A percentile compares a stretch with the other conserved stretches of the same genome.
Evolutionary conservation across 2,329 filamentous ascomycete species (phyloP).

Genomic region (Venturia pyrina): DNA sequence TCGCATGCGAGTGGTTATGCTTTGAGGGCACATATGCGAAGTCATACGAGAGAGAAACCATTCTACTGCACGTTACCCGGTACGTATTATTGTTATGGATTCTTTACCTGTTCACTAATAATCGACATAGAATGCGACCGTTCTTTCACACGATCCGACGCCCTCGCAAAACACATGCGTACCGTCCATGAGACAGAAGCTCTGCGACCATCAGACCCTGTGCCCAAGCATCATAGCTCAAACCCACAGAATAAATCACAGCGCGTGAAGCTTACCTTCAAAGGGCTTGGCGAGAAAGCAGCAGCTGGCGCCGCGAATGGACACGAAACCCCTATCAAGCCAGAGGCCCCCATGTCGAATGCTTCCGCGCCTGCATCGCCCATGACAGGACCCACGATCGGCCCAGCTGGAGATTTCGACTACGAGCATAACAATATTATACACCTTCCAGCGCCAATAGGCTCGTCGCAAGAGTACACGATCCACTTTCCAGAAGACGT

Average conservation of each 20-base stretch:
- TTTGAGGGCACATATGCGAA: slow-evolving; percentile 92
- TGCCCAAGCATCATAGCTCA: slow-evolving; percentile 52
- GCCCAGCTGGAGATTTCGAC: slow-evolving; percentile 20
- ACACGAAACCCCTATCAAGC: slow-evolving; percentile 15
- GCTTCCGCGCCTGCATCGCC: slow-evolving; percentile 9
- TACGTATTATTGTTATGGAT: slow-evolving; percentile 32
- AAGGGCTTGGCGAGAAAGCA: slow-evolving; percentile 24
- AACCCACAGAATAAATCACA: slow-evolving; percentile 37
- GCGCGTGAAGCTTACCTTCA: slow-evolving; percentile 34
- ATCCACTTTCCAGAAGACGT: slow-evolving; percentile 46
- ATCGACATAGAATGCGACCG: slow-evolving; percentile 73
- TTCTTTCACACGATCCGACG: slow-evolving; percentile 91
- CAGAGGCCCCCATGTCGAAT: slow-evolving; percentile 6
- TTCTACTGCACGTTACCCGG: slow-evolving; percentile 94
- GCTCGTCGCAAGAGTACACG: slow-evolving; percentile 30
- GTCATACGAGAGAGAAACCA: slow-evolving; percentile 94
- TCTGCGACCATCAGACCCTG: slow-evolving; percentile 62
- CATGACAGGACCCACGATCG: not conserved
- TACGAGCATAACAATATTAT: slow-evolving; percentile 47
- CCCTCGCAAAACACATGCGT: slow-evolving; percentile 94
- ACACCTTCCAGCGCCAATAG: slow-evolving; percentile 41
- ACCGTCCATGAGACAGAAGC: slow-evolving; percentile 97
- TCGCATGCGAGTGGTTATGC: slow-evolving; percentile 93
- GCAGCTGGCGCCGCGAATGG: slow-evolving; percentile 23
- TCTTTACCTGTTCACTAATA: not conserved